Conservation (phyloP, 805 yeast species). For the Kluyveromyces nonfermentans region DNA sequence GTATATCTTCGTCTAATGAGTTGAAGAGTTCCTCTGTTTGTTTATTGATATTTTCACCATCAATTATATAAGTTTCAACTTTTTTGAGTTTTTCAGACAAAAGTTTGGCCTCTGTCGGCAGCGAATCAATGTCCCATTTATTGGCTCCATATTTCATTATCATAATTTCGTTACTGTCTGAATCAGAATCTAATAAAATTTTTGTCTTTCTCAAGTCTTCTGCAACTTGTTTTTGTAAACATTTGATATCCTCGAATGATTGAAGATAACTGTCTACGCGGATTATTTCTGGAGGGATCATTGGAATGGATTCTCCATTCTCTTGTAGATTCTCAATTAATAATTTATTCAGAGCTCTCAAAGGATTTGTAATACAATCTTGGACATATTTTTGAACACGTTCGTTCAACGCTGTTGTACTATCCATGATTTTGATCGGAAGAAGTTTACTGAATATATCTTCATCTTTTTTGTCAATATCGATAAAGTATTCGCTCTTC, state of each 20-base stretch:
- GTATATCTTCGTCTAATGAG: conserved; percentile 39
- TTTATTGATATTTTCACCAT: conserved; percentile 56
- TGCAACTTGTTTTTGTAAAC: conserved; percentile 35
- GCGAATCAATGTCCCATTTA: conserved; percentile 47
- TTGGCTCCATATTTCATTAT: conserved; percentile 42
- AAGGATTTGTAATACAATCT: conserved; percentile 38
- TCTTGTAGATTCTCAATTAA: conserved; percentile 38
- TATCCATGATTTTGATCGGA: conserved; percentile 58
- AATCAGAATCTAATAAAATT: conserved; percentile 41
- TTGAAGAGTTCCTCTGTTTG: conserved; percentile 38
- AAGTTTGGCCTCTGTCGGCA: conserved; percentile 34
- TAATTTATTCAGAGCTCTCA: conserved; percentile 37
- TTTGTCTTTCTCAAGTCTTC: conserved; percentile 37
- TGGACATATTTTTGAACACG: conserved; percentile 47
- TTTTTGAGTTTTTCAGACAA: conserved; percentile 32
- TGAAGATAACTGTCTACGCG: conserved; percentile 50
- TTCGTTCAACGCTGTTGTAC: conserved; percentile 59
- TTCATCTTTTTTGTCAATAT: conserved; percentile 20
- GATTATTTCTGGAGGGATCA: conserved; percentile 50
- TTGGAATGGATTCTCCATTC: conserved; percentile 47
- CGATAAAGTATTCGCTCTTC: conserved; percentile 34
- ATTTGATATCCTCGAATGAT: conserved; percentile 44
- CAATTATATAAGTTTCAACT: conserved; percentile 40
- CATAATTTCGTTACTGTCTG: conserved; percentile 45
- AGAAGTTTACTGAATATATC: conserved; percentile 45